Evolutionary conservation across 495 filamentous ascomycete genomes (phyloP), one percentile per base, ranked within the genome.

Genomic region (Pyronema omphalodes): DNA sequence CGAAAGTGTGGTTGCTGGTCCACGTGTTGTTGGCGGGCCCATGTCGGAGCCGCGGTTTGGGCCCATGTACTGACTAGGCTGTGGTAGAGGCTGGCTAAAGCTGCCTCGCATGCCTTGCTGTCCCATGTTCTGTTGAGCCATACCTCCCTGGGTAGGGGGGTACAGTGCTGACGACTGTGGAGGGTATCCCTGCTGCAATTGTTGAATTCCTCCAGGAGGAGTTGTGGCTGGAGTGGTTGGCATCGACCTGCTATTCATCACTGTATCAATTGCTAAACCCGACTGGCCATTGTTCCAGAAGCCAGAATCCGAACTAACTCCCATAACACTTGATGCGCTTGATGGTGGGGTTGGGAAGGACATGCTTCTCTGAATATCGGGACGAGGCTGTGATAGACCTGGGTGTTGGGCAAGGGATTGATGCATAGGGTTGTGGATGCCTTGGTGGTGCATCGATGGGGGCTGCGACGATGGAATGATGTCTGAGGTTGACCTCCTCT

Each of bases 181-280:
- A 47, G 58, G 62, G 29, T 64, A 58, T 44, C 67, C 73, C 49
- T 84, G 85, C 76, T 94, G 83, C 56, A 76, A 80, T 53, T 86
- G 82, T 57, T 88, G 70, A 36, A 75, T 73, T 51, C 71, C 79
- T 3, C 84, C 89, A 0, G 91, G 91, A 0, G 91, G 91, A 0
- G 91, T 96, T 7, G 88, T 93, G 8, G 91, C 83, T 57, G 93
- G 91, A 6, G 93, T 95, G 33, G 83, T 88, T 7, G 89, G 91
- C 73, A 94, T 84, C 41, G 88, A 94, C 45, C 83, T 73, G 68
- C 80, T 86, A 68, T 78, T 84, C 60, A 91, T 68, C 47, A 76
- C 75, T 11, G 83, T 89, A 60, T 98, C 91, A 56, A 95, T 88
- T 11, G 86, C 81, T 65, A 95, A 76, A 34, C 48, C 54, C 12